Conservation (phyloP, 768 basidiomycete species). For the Hygrocybe coccinea region DNA sequence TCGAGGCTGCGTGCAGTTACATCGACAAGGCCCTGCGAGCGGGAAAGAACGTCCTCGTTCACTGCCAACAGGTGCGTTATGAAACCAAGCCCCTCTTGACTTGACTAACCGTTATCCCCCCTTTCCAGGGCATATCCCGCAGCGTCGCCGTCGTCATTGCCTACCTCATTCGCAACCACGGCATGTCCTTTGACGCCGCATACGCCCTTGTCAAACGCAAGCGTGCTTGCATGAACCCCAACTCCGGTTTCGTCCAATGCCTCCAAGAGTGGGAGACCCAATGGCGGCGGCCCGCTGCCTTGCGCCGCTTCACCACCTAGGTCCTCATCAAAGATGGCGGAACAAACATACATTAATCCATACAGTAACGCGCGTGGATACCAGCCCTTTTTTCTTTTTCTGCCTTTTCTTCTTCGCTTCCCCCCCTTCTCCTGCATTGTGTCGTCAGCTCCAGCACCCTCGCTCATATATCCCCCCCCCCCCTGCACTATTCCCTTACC, state of each 20-base stretch:
- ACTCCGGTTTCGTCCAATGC: slow-evolving; percentile 64
- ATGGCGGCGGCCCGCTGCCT: slow-evolving; percentile 8
- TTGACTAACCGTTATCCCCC: no score
- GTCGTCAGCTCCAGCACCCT: no score
- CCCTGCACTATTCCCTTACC: no score
- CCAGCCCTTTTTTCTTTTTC: no score
- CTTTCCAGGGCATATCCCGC: slow-evolving; percentile 66
- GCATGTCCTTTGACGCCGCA: slow-evolving; percentile 69
- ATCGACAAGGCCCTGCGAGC: slow-evolving; percentile 57
- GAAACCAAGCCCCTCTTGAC: slow-evolving; percentile 4
- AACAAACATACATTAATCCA: no score
- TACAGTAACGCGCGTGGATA: no score
- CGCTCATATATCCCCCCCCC: no score
- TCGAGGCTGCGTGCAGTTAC: slow-evolving; percentile 62
- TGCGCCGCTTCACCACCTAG: slow-evolving; percentile 10
- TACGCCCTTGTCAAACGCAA: slow-evolving; percentile 55
- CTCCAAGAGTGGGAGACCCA: slow-evolving; percentile 53
- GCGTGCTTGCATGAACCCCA: slow-evolving; percentile 72
- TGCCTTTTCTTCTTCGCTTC: no score
- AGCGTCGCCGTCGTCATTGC: slow-evolving; percentile 73
- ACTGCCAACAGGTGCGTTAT: slow-evolving; percentile 70
- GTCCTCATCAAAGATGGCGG: not conserved
- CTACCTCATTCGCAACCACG: slow-evolving; percentile 70
- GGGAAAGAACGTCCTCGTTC: slow-evolving; percentile 67
- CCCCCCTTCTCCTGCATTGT: no score